phyloP scores from a whole-genome alignment of 768 basidiomycete species.

The Rhodotorula paludigena region DNA sequence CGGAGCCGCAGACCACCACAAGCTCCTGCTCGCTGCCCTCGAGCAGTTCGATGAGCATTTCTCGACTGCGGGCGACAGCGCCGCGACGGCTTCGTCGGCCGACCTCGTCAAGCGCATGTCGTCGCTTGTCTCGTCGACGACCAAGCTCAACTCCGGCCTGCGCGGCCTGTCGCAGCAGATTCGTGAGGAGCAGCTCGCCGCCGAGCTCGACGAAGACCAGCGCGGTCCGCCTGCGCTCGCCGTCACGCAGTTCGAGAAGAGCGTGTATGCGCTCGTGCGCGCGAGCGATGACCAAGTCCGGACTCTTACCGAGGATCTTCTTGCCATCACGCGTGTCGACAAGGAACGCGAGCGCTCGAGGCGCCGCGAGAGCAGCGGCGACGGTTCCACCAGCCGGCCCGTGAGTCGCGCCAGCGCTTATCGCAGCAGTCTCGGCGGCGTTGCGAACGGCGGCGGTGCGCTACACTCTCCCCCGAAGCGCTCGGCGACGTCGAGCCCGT shows the following conservation, averaged over 20 bases:
- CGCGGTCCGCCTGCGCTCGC: not conserved
- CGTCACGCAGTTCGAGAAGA: conserved; percentile 27
- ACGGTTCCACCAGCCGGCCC: conserved; percentile 1
- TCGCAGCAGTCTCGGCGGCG: not conserved
- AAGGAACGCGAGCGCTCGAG: conserved; percentile 16
- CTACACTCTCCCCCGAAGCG: conserved; percentile 17
- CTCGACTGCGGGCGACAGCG: not conserved
- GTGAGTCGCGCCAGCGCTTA: conserved; percentile 17
- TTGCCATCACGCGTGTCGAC: conserved; percentile 26
- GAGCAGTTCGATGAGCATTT: conserved; percentile 33
- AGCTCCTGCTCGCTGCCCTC: conserved; percentile 26
- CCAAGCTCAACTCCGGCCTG: conserved; percentile 32
- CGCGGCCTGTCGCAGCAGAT: conserved; percentile 1
- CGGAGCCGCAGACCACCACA: conserved; percentile 12
- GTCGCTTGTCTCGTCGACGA: conserved; percentile 24
- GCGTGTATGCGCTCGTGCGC: conserved; percentile 18
- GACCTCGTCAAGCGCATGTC: conserved; percentile 33
- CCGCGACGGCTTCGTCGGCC: not conserved
- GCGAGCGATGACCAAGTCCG: conserved; percentile 38
- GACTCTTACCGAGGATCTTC: conserved; percentile 27
- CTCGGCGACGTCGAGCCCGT: conserved; percentile 8
- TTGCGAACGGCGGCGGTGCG: not conserved
- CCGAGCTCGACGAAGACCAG: conserved; percentile 27
- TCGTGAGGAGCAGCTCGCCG: conserved; percentile 27
- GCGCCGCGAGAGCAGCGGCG: not conserved